phyloP scores from a whole-genome alignment of 495 filamentous ascomycete species.

The Melanomma pulvis-pyrius region DNA sequence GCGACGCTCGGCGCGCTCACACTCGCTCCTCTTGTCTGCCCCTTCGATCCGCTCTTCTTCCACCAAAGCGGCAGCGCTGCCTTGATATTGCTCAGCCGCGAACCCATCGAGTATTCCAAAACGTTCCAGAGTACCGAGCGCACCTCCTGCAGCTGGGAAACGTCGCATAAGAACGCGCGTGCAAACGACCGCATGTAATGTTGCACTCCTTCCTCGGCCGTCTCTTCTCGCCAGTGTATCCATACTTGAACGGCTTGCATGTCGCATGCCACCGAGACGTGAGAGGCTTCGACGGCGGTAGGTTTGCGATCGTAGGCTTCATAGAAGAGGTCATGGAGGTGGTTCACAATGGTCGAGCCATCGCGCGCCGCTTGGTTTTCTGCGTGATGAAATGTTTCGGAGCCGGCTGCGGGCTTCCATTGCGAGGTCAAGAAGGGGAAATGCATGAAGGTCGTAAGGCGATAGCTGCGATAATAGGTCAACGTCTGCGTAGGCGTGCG shows the following conservation, averaged over 20 bases:
- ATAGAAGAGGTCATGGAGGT: constrained; percentile 23
- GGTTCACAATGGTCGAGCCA: constrained; percentile 22
- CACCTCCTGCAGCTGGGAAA: constrained; percentile 22
- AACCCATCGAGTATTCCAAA: constrained; percentile 19
- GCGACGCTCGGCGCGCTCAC: constrained; percentile 5
- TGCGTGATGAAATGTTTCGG: constrained; percentile 19
- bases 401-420: constrained; percentile 18
- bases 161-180: constrained; percentile 24
- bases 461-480: constrained; percentile 20
- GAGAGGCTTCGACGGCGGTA: constrained; percentile 20
- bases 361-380: constrained; percentile 21
- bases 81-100: constrained; percentile 23
- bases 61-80: constrained; percentile 21
- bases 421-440: constrained; percentile 23
- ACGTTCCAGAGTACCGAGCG: constrained; percentile 23
- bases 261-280: constrained; percentile 15
- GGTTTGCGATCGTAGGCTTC: constrained; percentile 17
- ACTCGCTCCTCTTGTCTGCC: constrained; percentile 16
- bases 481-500: constrained; percentile 16
- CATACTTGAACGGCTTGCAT: constrained; percentile 16
- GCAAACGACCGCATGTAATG: constrained; percentile 24
- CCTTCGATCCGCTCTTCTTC: constrained; percentile 22
- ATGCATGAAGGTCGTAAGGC: constrained; percentile 25
- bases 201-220: constrained; percentile 21
- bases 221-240: constrained; percentile 27